Evolutionary conservation across 345 rosid species (phyloP), one percentile per base, ranked within the genome.

Genomic region (Noccaea bulbosa): DNA sequence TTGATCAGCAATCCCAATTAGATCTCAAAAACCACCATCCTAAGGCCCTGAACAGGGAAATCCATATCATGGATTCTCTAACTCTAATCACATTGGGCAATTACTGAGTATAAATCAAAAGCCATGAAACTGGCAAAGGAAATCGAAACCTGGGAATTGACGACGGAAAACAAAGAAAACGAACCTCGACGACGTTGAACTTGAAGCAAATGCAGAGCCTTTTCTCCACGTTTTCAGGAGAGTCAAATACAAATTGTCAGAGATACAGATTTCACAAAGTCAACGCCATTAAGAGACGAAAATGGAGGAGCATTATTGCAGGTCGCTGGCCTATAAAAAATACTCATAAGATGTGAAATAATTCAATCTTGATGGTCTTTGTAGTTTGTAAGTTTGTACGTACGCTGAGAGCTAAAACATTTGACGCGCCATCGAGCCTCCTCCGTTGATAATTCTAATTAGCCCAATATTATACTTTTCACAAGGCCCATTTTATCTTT

Each of bases 141-240:
- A 33, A 68, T 32, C 52, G 44, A 54, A 69, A 27, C 7, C 60
- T 5, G 54, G 20, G 22, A 20, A 11, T 8, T 65, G 27, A 37
- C n/a, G 22, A 53, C 61, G 34, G 37, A 43, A 3, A 9, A 38
- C 55, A 37, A 17, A 44, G 33, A 65, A 22, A 53, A 10, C 43
- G 22, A 67, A 74, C 73, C 73, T 37, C 11, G 16, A 60, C 1
- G 34, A 58, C 34, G 62, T 16, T 35, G 40, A 67, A 24, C 16
- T 49, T 11, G 59, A 32, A 39, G 12, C 14, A 58, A 67, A 51
- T 67, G 78, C 56, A 74, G 68, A 51, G 59, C 62, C 14, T 67
- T 33, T 51, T 10, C n/a, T 58, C 67, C 53, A 30, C 62, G 40
- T 22, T 66, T 20, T 30, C 17, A 59, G 72, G 62, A 48, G 20